Conservation (phyloP, 805 yeast species). For the Millerago galiae region DNA sequence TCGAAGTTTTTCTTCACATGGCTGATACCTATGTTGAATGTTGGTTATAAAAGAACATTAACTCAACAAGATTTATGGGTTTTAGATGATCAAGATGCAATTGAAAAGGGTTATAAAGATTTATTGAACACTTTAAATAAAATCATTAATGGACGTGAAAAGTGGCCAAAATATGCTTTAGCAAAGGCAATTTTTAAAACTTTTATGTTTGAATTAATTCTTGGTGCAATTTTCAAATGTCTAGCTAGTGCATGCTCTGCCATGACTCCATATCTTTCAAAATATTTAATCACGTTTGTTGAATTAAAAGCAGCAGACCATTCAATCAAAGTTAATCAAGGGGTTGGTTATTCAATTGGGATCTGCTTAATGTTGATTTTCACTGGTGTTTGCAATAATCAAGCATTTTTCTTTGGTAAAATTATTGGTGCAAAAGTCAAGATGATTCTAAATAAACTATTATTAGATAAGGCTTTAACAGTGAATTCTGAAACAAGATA, state of each 20-base stretch:
- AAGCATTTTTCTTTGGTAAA: constrained; percentile 51
- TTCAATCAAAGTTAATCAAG: constrained; percentile 37
- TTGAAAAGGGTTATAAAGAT: constrained; percentile 30
- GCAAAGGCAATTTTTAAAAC: constrained; percentile 38
- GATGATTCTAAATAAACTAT: constrained; percentile 60
- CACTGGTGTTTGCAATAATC: constrained; percentile 47
- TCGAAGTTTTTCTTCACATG: constrained; percentile 51
- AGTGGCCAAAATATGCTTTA: constrained; percentile 23
- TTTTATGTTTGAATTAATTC: constrained; percentile 34
- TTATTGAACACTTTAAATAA: constrained; percentile 29
- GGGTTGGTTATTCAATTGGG: constrained; percentile 74
- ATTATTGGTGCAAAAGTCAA: constrained; percentile 61
- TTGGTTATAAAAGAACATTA: constrained; percentile 66
- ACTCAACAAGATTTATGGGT: constrained; percentile 53
- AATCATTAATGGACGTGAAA: constrained; percentile 12
- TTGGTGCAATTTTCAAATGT: constrained; percentile 33
- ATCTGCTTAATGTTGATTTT: constrained; percentile 45
- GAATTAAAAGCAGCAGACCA: constrained; percentile 34
- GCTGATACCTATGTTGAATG: constrained; percentile 52
- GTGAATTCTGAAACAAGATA: constrained; percentile 50
- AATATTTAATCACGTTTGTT: constrained; percentile 45
- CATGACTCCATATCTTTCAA: constrained; percentile 46
- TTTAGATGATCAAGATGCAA: constrained; percentile 32
- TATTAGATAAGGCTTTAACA: constrained; percentile 57
- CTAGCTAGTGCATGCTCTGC: constrained; percentile 40